Base-by-base conservation (phyloP, 2,329 filamentous ascomycete species). In the Juglanconis juglandina region DNA sequence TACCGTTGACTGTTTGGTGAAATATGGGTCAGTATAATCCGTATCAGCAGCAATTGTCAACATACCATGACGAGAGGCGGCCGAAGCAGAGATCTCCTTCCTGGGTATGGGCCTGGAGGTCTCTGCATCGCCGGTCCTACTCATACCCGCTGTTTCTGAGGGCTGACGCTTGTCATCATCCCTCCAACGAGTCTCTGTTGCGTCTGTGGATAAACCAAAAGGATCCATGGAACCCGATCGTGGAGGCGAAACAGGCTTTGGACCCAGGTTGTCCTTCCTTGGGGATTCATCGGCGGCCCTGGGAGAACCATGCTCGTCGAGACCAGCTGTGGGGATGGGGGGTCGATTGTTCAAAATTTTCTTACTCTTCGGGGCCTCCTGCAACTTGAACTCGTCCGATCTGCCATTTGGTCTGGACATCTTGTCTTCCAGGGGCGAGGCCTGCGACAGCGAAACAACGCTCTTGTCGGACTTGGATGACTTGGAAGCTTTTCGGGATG, bases 311-410 rank as follows among this genome's bases (percentile, higher is more conserved):
- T 73, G 71, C 24, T 78, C 80, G 44, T 76, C 69, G 5, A 74
- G 70, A 24, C 71, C 67, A 55, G 71, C 73, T 1, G 79, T 76
- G 58, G 79, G 76, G 1, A 80, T 79, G 64, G 76, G 77, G 65
- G 73, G 77, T 58, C 79, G 75, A 3, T 77, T 72, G 59, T 73
- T 74, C 14, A 73, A 66, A 37, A 75, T 63, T 67, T 79, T 81
- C 67, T 83, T 84, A 68, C 80, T 83, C 73, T 87, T 89, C 0
- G 92, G 91, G 1, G 89, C 90, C 53, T 96, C 91, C 69, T 94
- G 91, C 48, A 95, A 75, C 73, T 88, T 91, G 75, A 93, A 93
- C 34, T 87, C 86, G 11, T 90, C 87, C 14, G 65, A 68, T 3
- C 72, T 78, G 39, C 73, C 72, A 63, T 75, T 79, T 1, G 71